These are phyloP conservation scores for Daldinia eschscholtzii DNA, from an alignment of 2,329 filamentous ascomycete species.

Conservation along the genomic window DNA sequence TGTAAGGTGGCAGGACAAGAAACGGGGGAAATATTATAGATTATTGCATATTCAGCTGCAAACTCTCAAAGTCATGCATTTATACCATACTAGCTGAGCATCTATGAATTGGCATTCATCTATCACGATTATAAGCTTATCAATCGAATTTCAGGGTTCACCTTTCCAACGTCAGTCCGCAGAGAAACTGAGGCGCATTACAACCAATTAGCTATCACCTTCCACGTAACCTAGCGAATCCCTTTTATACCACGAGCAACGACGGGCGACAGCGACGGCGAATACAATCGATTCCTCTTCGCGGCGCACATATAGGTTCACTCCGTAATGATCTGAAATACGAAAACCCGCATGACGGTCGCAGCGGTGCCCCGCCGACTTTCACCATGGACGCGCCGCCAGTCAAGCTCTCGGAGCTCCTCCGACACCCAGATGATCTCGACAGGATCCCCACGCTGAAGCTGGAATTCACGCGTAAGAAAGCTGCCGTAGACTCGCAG, in stretches of 20 bases:
- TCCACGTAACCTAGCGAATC: conserved; percentile 2
- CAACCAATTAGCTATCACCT: conserved; percentile 1
- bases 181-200: conserved; percentile 1
- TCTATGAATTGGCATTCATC: not conserved
- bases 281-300: not conserved
- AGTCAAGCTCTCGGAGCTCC: conserved; percentile 89
- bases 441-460: conserved; percentile 94
- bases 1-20: not conserved
- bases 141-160: not conserved
- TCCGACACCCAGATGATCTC: conserved; percentile 95
- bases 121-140: not conserved
- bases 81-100: not conserved
- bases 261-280: not conserved
- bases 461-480: conserved; percentile 94
- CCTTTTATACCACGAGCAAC: not conserved
- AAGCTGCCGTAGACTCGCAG: conserved; percentile 89
- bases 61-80: not conserved
- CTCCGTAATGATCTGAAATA: conserved; percentile 48
- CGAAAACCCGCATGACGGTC: conserved; percentile 41
- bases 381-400: conserved; percentile 73
- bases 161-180: not conserved
- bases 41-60: not conserved
- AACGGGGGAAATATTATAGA: not conserved
- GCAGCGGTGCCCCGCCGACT: conserved; percentile 45
- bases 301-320: not conserved